These are phyloP conservation scores for Skeletonema costatum DNA, from an alignment of 108 stramenopile genomes.

Conservation along the genomic window DNA sequence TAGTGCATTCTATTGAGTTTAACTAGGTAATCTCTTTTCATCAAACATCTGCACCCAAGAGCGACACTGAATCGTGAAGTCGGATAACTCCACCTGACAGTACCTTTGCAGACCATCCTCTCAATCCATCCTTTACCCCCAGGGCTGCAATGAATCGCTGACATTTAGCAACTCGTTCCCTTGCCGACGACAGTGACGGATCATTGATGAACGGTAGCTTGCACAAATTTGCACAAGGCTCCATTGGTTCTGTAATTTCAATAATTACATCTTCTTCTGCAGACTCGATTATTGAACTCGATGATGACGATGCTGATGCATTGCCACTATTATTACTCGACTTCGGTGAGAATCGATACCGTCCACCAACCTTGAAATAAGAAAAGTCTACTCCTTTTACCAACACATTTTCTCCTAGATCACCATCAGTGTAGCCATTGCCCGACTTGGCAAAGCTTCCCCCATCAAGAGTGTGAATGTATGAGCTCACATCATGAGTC, in stretches of 20 bases:
- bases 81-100: constrained; percentile 42
- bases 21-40: too few species aligned
- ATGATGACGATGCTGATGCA: not conserved
- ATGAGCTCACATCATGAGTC: constrained; percentile 49
- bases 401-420: constrained; percentile 67
- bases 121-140: constrained; percentile 47
- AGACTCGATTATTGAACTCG: not conserved
- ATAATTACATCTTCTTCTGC: constrained; percentile 29
- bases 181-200: constrained; percentile 14
- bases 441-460: constrained; percentile 12
- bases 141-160: constrained; percentile 41
- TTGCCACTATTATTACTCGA: not conserved
- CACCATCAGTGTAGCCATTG: constrained; percentile 41
- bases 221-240: constrained; percentile 65
- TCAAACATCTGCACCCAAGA: not conserved
- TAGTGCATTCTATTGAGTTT: too few species aligned
- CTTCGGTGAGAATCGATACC: constrained; percentile 36
- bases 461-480: constrained; percentile 25
- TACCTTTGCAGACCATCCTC: constrained; percentile 74
- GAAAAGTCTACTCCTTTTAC: constrained; percentile 47
- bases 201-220: constrained; percentile 61
- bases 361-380: constrained; percentile 52
- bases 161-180: constrained; percentile 52
- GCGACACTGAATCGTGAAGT: constrained; percentile 30
- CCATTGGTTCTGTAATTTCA: constrained; percentile 65